Percentiles rank a stretch among this genome's conserved stretches.
phyloP scores from a whole-genome alignment of 139 green algal genomes.

The Yamagishiella unicocca region DNA sequence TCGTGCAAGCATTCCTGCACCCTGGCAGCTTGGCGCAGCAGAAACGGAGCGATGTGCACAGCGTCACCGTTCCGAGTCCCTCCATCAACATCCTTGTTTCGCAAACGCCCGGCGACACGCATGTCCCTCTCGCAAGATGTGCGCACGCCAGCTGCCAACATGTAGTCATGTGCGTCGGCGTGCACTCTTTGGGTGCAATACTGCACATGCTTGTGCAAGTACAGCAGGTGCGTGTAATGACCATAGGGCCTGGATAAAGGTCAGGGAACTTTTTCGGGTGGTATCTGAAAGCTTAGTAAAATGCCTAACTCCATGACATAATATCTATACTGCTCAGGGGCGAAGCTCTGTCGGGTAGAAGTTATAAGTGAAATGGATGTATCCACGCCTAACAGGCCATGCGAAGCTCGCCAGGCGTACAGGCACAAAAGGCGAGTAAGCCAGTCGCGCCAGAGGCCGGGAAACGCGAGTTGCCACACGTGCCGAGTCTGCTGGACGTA shows the following conservation, averaged over 20 bases:
- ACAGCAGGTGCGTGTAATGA: constrained; percentile 22
- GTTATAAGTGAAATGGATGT: too few species aligned
- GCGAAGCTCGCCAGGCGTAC: neutral
- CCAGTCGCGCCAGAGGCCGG: neutral
- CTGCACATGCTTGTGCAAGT: constrained; percentile 16
- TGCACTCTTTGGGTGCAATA: constrained; percentile 26
- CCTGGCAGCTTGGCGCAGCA: neutral
- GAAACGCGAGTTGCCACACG: too few species aligned
- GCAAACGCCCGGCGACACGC: neutral
- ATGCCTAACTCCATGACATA: too few species aligned
- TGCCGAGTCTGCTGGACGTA: too few species aligned
- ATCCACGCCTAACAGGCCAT: neutral
- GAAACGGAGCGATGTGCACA: neutral
- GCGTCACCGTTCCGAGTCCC: neutral
- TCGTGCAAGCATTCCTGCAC: constrained; percentile 11
- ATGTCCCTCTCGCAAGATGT: neutral
- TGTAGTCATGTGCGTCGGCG: neutral
- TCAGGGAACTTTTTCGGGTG: too few species aligned
- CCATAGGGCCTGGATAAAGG: too few species aligned
- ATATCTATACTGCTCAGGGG: too few species aligned
- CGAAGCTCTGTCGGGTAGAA: too few species aligned
- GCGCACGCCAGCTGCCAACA: neutral
- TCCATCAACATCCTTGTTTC: neutral
- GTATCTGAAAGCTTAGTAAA: too few species aligned
- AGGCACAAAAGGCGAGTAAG: neutral